phyloP scores from a whole-genome alignment of 352 stramenopile species.

The Globisporangium orthogonon region DNA sequence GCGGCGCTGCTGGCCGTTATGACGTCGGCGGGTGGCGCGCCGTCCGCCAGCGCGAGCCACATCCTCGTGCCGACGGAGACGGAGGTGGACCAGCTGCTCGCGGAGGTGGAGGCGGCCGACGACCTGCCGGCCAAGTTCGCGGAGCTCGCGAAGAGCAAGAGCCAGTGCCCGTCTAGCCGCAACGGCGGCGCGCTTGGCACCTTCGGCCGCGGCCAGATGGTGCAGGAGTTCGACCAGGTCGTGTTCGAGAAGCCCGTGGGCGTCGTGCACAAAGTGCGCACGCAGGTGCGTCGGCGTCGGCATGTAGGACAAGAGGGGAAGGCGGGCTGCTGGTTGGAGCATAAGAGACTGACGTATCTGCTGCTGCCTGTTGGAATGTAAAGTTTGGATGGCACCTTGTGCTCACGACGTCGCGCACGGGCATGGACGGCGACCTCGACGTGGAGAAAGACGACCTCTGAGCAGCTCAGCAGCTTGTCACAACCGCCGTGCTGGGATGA shows the following conservation, averaged over 20 bases:
- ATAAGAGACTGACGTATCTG: not conserved
- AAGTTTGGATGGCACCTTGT: conserved; percentile 6
- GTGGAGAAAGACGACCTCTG: conserved; percentile 1
- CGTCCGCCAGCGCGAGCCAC: conserved; percentile 64
- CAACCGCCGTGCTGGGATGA: no score
- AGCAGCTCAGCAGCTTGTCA: not conserved
- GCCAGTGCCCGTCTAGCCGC: conserved; percentile 56
- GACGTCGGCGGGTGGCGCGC: not conserved
- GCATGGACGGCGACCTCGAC: not conserved
- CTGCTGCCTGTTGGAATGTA: not conserved
- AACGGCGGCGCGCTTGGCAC: conserved; percentile 62
- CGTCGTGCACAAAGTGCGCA: conserved; percentile 71
- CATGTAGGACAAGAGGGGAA: not conserved
- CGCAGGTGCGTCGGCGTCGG: conserved; percentile 31
- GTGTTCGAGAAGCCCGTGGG: conserved; percentile 62
- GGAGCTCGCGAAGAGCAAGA: conserved; percentile 56
- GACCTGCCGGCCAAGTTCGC: conserved; percentile 50
- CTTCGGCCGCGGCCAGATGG: conserved; percentile 73
- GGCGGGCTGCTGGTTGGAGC: no score
- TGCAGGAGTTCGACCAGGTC: conserved; percentile 71
- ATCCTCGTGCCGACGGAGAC: conserved; percentile 72
- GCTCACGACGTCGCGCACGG: conserved; percentile 1
- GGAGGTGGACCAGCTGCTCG: conserved; percentile 45
- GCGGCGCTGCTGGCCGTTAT: conserved; percentile 9
- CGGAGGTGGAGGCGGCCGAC: conserved; percentile 44